Percentiles rank a stretch among this genome's conserved stretches.
Conservation (phyloP, 2,329 filamentous ascomycete genomes). For the Colletotrichum coccodes region DNA sequence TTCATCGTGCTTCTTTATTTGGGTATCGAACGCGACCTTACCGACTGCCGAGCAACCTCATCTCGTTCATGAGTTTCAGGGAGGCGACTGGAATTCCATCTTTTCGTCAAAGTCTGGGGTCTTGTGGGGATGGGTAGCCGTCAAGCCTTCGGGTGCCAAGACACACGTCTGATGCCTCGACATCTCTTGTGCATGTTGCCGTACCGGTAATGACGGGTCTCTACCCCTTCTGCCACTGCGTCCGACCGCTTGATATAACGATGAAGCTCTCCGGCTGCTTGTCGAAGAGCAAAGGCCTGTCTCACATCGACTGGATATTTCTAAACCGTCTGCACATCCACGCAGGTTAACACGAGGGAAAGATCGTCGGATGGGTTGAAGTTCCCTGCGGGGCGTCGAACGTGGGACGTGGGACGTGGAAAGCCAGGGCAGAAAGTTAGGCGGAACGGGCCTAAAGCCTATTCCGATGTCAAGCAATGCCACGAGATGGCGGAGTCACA, state of each 20-base stretch:
- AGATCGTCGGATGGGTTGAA: background rate
- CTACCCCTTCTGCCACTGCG: no score
- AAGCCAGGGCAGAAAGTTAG: background rate
- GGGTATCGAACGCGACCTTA: background rate
- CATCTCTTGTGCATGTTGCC: background rate
- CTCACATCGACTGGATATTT: background rate
- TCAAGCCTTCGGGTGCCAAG: background rate
- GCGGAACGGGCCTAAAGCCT: background rate
- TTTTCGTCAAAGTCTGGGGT: no score
- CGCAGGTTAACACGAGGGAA: background rate
- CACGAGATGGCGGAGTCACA: background rate
- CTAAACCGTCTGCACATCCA: no score
- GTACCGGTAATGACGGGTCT: background rate
- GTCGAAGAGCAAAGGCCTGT: background rate
- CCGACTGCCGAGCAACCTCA: background rate
- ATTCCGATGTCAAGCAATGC: background rate
- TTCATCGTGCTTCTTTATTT: background rate
- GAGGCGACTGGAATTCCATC: no score
- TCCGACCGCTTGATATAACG: no score
- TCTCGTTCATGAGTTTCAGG: no score
- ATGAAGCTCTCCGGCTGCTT: background rate
- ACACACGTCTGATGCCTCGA: background rate
- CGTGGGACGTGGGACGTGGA: background rate
- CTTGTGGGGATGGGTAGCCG: no score
- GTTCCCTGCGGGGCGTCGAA: background rate